Base-by-base conservation (phyloP, 2,329 filamentous ascomycete genomes). In the Biscogniauxia marginata region DNA sequence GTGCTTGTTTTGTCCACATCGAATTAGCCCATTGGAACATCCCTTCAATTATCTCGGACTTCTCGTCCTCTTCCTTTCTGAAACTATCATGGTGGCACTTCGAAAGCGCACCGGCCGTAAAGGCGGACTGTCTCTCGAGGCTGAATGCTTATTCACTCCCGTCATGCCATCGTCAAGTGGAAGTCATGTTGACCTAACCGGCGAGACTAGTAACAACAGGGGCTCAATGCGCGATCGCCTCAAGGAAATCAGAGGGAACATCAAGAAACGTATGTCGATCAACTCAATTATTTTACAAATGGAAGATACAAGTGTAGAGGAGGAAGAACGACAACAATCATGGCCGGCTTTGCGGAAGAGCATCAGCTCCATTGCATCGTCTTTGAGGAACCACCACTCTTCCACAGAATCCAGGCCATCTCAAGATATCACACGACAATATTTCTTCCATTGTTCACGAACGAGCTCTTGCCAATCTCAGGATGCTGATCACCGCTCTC, bases 341-440 rank as follows among this genome's bases (percentile, higher is more conserved):
- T 62, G 61, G 61, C 59, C 59, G 19, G 50, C 59, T 7, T 52
- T 63, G 53, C 54, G 62, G 21, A 65, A 63, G 51, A 65, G 59
- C 24, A 58, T 65, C 46, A 57, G 61, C 34, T 65, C 64, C 39
- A 58, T 67, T 55, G 57, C 65, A 1, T 63, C 61, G 20, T 66
- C 63, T 25, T 48, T 64, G 51, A 56, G 60, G 50, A 56, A 49
- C 4, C 53, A 58, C 16, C 56, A 55, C n/a, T 25, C 44, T 20
- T 64, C 62, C 6, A 13, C 49, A 25, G 50, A 56, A 30, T 57
- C 53, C 30, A 49, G 54, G 24, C 45, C 24, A 13, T 51, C 53
- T 46, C 25, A 48, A 34, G 51, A 55, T 22, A 46, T 18, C 13
- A 43, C 52, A 30, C 46, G 53, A 50, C 54, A 48, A 49, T 34